Percentiles rank a stretch among this genome's conserved stretches.
Conservation (phyloP, 768 basidiomycete genomes). For the Mycena capillaripes region DNA sequence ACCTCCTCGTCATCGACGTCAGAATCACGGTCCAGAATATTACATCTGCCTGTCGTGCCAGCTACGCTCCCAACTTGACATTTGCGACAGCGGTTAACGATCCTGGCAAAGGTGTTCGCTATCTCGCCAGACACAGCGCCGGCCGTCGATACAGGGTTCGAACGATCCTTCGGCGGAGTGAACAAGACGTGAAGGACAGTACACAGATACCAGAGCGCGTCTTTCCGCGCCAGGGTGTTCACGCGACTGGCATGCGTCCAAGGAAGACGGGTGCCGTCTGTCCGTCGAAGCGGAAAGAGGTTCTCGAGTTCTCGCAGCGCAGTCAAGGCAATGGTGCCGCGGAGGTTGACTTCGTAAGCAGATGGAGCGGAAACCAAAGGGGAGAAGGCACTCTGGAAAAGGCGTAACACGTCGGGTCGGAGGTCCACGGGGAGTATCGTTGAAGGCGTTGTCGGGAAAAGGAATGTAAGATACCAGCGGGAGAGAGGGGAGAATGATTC, state of each 20-base stretch:
- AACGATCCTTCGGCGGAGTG: slow-evolving; percentile 17
- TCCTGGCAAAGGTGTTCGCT: slow-evolving; percentile 24
- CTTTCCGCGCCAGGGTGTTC: slow-evolving; percentile 59
- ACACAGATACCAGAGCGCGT: slow-evolving; percentile 68
- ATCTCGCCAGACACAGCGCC: slow-evolving; percentile 22
- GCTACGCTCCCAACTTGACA: neutral
- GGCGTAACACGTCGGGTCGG: slow-evolving; percentile 43
- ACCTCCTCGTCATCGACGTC: slow-evolving; percentile 21
- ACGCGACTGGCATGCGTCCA: slow-evolving; percentile 45
- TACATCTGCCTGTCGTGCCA: slow-evolving; percentile 29
- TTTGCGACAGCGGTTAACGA: slow-evolving; percentile 26
- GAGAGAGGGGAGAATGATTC: slow-evolving; percentile 28
- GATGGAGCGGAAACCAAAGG: slow-evolving; percentile 28
- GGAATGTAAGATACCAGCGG: slow-evolving; percentile 20
- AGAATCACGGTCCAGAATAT: slow-evolving; percentile 26
- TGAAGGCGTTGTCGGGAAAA: slow-evolving; percentile 22
- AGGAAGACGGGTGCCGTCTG: slow-evolving; percentile 9
- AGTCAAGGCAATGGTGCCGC: slow-evolving; percentile 52
- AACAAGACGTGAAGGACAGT: slow-evolving; percentile 56
- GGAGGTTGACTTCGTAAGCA: slow-evolving; percentile 37
- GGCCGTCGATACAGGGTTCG: slow-evolving; percentile 2
- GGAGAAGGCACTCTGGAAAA: slow-evolving; percentile 43
- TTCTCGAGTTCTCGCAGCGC: slow-evolving; percentile 54
- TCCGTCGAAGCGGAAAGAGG: slow-evolving; percentile 41
- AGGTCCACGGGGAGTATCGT: slow-evolving; percentile 40